Percentiles rank a stretch among this genome's conserved stretches.
Conservation (phyloP, 805 yeast species). For the Schizosaccharomyces lindneri region DNA sequence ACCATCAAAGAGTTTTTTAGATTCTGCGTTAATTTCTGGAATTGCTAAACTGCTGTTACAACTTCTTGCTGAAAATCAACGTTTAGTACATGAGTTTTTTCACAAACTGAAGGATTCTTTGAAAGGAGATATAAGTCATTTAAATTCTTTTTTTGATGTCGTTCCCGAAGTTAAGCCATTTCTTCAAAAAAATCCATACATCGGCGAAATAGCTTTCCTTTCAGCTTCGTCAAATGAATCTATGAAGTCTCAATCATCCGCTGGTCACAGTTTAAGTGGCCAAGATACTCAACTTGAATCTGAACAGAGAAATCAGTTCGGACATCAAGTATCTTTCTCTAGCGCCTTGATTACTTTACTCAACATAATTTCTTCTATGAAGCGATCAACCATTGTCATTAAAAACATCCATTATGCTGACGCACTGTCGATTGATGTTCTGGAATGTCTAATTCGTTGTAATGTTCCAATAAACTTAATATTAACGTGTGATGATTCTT, state of each 20-base stretch:
- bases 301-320: no score
- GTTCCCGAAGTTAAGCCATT: background rate
- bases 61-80: slow-evolving; percentile 6
- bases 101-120: background rate
- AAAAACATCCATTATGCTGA: slow-evolving; percentile 8
- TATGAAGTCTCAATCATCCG: background rate
- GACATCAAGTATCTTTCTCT: background rate
- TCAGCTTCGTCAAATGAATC: background rate
- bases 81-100: background rate
- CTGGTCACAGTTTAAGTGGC: no score
- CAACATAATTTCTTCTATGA: background rate
- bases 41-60: slow-evolving; percentile 5
- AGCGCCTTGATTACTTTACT: background rate
- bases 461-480: slow-evolving; percentile 6
- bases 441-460: slow-evolving; percentile 5
- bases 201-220: no score
- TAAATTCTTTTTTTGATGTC: background rate
- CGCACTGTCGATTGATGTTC: slow-evolving; percentile 7
- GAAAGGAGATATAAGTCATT: background rate
- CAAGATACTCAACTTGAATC: no score
- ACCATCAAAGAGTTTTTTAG: background rate
- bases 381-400: slow-evolving; percentile 4
- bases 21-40: slow-evolving; percentile 4
- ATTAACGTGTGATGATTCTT: slow-evolving; percentile 2
- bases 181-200: background rate